Base-by-base conservation (phyloP, 2,329 filamentous ascomycete genomes). In the Hymenoscyphus albidus region DNA sequence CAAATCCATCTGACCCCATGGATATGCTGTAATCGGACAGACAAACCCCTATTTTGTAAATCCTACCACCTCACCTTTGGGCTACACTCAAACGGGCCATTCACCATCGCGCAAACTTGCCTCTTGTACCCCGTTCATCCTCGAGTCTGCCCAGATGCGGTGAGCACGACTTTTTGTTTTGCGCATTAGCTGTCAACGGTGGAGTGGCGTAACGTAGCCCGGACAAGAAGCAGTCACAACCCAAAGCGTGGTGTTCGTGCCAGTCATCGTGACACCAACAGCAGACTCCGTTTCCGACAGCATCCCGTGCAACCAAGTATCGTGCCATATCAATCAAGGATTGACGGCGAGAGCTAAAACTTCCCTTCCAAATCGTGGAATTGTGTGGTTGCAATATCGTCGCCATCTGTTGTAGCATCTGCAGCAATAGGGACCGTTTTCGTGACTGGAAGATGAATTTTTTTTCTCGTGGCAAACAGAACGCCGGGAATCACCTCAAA, bases 131-230 rank as follows among this genome's bases (percentile, higher is more conserved):
- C 35, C 35, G 6, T 35, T 6, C 35, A 35, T 54, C 18, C 48
- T 54, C 48, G 18, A 54, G 48, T 54, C 18, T 54, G 9, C n/a
- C 48, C 18, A 54, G 5, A 54, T 54, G 13, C 18, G 48, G 18
- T 27, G 48, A 54, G 18, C 48, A 54, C 48, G 22, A 22, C 48
- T 22, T 44, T 42, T 35, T 35, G 35, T 35, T 35, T 35, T 16
- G 14, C 12, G 42, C 42, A n/a, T 16, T 27, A 27, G 18, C 48
- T 54, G 48, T 54, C 48, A 54, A 35, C 35, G 35, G 35, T 35
- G 35, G 35, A 27, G 48, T 54, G 51, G 59, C 42, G 59, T 61
- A 61, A 61, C 31, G 59, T 61, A 61, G 39, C 59, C 59, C 27
- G 10, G 40, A 38, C 3, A 51, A 18, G 44, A n/a, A 38, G 59